Percentiles rank a stretch among this genome's conserved stretches.
phyloP scores from a whole-genome alignment of 1,139 yeast species.

The Saccharomyces uvarum region DNA sequence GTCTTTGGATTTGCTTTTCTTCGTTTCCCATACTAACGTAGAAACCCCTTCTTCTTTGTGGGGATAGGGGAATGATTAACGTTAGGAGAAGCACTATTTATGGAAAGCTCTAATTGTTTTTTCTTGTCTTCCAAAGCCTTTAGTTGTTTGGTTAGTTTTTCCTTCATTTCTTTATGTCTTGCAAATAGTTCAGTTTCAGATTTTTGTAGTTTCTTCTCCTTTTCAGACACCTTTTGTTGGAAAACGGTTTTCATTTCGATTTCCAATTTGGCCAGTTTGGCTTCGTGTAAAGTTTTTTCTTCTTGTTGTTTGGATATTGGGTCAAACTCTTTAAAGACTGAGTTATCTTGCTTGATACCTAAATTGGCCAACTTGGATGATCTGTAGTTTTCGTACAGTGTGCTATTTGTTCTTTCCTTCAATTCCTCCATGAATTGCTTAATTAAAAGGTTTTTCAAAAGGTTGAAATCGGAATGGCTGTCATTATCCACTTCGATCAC shows the following conservation, averaged over 20 bases:
- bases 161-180: conserved; percentile 96
- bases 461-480: conserved; percentile 86
- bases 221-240: conserved; percentile 93
- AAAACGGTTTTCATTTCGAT: conserved; percentile 94
- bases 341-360: conserved; percentile 89
- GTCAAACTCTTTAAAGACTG: conserved; percentile 89
- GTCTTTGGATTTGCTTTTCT: not conserved
- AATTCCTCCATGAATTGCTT: conserved; percentile 91
- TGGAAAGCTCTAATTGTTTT: conserved; percentile 64
- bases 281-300: conserved; percentile 88
- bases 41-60: conserved; percentile 53
- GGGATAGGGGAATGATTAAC: conserved; percentile 38
- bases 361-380: conserved; percentile 67
- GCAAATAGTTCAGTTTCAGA: conserved; percentile 95
- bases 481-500: conserved; percentile 92
- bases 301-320: conserved; percentile 91
- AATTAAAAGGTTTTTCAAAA: conserved; percentile 80
- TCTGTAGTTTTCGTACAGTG: conserved; percentile 83
- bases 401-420: conserved; percentile 73
- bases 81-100: conserved; percentile 34
- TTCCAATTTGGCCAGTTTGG: conserved; percentile 89
- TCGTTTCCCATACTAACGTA: conserved; percentile 37
- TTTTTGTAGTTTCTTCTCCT: conserved; percentile 94
- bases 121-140: conserved; percentile 87
- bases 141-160: conserved; percentile 80